Conservation (phyloP, 192 early-diverging fungal genomes). For the Linnemannia elongata region DNA sequence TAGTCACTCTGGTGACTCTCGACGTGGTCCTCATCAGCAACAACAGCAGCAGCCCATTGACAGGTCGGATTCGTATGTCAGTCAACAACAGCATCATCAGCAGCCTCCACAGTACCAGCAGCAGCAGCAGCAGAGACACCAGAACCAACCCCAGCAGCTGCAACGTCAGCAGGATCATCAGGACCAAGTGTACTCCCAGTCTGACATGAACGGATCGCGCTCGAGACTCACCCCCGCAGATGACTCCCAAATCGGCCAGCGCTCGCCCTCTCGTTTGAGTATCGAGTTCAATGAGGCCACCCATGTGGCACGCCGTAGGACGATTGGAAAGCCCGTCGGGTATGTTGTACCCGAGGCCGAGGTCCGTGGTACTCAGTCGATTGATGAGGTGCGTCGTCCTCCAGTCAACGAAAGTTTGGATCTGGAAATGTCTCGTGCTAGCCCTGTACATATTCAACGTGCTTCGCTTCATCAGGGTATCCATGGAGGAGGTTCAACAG, state of each 20-base stretch:
- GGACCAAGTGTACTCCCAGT: neutral
- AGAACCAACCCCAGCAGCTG: slow-evolving; percentile 38
- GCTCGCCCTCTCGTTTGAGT: slow-evolving; percentile 12
- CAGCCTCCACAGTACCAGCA: neutral
- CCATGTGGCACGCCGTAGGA: slow-evolving; percentile 40
- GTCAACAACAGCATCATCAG: slow-evolving; percentile 6
- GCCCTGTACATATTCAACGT: neutral
- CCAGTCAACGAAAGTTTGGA: neutral
- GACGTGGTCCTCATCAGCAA: neutral
- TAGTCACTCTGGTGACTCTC: neutral
- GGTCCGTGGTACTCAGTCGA: neutral
- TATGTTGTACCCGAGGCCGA: slow-evolving; percentile 28
- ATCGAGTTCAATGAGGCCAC: slow-evolving; percentile 24
- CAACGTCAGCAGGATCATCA: slow-evolving; percentile 18
- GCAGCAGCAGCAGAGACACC: slow-evolving; percentile 8
- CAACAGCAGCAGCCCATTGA: slow-evolving; percentile 6
- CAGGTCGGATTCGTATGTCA: neutral
- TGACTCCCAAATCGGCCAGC: neutral
- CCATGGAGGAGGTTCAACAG: neutral
- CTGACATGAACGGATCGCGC: slow-evolving; percentile 5
- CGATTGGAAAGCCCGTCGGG: slow-evolving; percentile 46
- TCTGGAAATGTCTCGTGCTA: neutral
- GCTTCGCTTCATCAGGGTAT: neutral
- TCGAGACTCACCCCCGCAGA: slow-evolving; percentile 9
- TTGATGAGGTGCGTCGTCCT: slow-evolving; percentile 16